Evolutionary conservation across 164 flowering plant genomes (phyloP).

Genomic region (Kingdonia uniflora): DNA sequence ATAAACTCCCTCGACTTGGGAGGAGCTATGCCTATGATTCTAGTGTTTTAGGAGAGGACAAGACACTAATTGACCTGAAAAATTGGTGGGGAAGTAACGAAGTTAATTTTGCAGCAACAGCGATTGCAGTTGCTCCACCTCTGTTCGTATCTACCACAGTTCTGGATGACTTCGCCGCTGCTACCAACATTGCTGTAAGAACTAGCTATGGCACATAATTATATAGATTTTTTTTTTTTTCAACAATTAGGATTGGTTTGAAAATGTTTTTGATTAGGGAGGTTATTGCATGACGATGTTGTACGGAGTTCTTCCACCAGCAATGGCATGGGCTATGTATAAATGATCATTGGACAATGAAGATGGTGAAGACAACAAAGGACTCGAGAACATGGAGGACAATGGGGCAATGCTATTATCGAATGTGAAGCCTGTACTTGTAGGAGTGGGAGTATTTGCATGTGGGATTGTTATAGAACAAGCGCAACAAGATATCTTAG

Average conservation of each 20-base stretch:
- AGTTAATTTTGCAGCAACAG: slow-evolving; percentile 28
- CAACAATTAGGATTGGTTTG: too few relatives aligned
- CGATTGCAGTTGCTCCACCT: slow-evolving; percentile 46
- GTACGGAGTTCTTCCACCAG: too few relatives aligned
- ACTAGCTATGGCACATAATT: background rate
- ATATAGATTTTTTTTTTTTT: too few relatives aligned
- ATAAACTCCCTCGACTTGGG: slow-evolving; percentile 10
- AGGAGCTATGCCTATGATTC: too few relatives aligned
- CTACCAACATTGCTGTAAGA: slow-evolving; percentile 75
- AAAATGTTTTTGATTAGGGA: too few relatives aligned
- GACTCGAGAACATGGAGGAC: too few relatives aligned
- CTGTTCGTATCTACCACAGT: slow-evolving; percentile 40
- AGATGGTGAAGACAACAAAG: too few relatives aligned
- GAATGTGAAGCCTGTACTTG: slow-evolving; percentile 29
- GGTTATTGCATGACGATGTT: too few relatives aligned
- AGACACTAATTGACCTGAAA: slow-evolving; percentile 4
- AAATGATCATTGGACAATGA: too few relatives aligned
- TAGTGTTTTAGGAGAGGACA: slow-evolving; percentile 3
- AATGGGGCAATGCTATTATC: too few relatives aligned
- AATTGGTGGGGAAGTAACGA: slow-evolving; percentile 50
- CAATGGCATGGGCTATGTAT: too few relatives aligned
- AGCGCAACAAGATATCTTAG: slow-evolving; percentile 34
- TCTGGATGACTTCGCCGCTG: slow-evolving; percentile 64
- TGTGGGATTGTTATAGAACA: slow-evolving; percentile 55
- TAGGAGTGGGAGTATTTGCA: slow-evolving; percentile 44